These are phyloP conservation scores for Heimioporus sp. DNA, from an alignment of 768 basidiomycete species.

Conservation along the genomic window DNA sequence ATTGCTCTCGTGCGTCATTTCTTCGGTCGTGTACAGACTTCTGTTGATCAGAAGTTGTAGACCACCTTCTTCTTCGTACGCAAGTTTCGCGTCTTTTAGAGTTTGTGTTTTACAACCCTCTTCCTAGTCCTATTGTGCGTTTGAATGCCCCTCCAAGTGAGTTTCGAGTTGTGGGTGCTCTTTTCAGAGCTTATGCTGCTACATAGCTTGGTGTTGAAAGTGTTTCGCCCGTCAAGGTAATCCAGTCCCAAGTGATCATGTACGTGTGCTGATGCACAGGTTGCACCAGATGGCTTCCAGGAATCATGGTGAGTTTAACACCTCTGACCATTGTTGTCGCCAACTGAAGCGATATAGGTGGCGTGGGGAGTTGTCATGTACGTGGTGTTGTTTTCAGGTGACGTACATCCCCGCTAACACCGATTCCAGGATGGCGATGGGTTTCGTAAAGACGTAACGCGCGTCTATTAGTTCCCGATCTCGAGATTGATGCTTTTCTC, in stretches of 20 bases:
- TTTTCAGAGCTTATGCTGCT: neutral
- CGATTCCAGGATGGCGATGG: conserved; percentile 54
- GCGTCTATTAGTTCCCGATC: neutral
- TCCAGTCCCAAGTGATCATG: neutral
- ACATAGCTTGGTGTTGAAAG: conserved; percentile 46
- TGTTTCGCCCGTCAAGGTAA: conserved; percentile 61
- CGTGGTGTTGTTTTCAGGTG: conserved; percentile 1
- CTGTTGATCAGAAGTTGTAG: conserved; percentile 28
- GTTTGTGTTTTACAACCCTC: neutral
- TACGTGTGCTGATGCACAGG: neutral
- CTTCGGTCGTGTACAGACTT: neutral
- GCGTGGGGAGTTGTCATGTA: conserved; percentile 66
- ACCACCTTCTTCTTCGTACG: conserved; percentile 72
- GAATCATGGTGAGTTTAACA: conserved; percentile 49
- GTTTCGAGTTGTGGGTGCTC: neutral
- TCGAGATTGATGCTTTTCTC: neutral
- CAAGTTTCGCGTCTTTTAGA: neutral
- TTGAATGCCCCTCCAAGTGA: conserved; percentile 72
- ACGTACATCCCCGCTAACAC: neutral
- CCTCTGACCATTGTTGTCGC: neutral
- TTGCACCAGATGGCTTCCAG: conserved; percentile 55
- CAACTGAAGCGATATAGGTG: conserved; percentile 36
- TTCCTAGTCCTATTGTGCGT: conserved; percentile 33
- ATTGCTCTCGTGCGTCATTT: conserved; percentile 53
- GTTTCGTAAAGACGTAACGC: conserved; percentile 60